These are phyloP conservation scores for Auricularia auricula-judae DNA, from an alignment of 768 basidiomycete species.

Conservation along the genomic window DNA sequence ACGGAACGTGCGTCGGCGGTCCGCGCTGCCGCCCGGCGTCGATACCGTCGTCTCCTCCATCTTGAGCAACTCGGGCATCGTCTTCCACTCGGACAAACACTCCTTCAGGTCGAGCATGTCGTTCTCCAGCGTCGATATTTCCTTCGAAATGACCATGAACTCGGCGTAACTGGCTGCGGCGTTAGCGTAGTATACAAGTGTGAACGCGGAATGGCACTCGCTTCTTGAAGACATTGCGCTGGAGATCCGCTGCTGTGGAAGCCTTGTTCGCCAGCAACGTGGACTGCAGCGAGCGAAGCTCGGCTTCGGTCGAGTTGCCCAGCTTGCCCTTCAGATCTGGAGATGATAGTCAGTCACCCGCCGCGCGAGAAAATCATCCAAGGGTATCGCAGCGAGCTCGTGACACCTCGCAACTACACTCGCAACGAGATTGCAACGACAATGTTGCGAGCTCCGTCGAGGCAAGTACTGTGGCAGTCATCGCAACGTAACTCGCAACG, in stretches of 20 bases:
- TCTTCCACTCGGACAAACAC: constrained; percentile 87
- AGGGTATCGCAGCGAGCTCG: not conserved
- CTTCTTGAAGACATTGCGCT: constrained; percentile 94
- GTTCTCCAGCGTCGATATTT: constrained; percentile 91
- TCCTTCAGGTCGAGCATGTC: constrained; percentile 97
- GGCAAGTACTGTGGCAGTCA: too few species aligned
- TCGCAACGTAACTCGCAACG: too few species aligned
- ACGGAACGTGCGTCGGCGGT: constrained; percentile 53
- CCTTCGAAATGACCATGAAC: constrained; percentile 93
- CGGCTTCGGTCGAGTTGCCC: constrained; percentile 81
- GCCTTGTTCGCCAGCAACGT: constrained; percentile 60
- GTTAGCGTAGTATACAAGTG: not conserved
- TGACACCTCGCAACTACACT: too few species aligned
- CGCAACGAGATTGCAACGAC: too few species aligned
- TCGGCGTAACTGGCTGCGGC: constrained; percentile 69
- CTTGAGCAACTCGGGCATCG: constrained; percentile 86
- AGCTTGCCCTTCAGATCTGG: constrained; percentile 73
- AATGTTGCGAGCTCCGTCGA: too few species aligned
- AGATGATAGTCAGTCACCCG: too few species aligned
- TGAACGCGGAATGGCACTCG: constrained; percentile 18
- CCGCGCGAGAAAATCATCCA: not conserved
- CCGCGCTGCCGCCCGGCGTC: constrained; percentile 36
- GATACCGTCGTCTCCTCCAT: constrained; percentile 68
- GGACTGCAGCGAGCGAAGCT: constrained; percentile 64
- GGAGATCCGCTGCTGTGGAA: constrained; percentile 68